Percentiles rank a stretch among this genome's conserved stretches.
Conservation (phyloP, 2,329 filamentous ascomycete species). For the Colletotrichum somersetense region DNA sequence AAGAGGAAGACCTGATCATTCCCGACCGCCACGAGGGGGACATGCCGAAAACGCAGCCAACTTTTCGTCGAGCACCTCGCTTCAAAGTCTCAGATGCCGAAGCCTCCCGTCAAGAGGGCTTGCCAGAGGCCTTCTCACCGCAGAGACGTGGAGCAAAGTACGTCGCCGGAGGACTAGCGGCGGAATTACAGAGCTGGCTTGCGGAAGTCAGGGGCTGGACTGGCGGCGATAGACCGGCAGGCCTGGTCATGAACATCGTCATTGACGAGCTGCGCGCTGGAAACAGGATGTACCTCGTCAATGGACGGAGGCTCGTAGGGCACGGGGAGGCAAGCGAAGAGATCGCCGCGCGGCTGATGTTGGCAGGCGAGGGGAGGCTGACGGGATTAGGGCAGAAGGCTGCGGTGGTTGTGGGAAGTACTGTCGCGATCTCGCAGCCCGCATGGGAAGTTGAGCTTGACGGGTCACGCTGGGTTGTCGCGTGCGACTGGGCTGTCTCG, state of each 20-base stretch:
- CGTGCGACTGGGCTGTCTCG: constrained; percentile 52
- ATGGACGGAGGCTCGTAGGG: constrained; percentile 40
- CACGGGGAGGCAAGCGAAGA: constrained; percentile 12
- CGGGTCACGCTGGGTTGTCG: constrained; percentile 52
- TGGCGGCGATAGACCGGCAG: constrained; percentile 28
- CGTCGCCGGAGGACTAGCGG: constrained; percentile 53
- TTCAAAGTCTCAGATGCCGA: constrained; percentile 52
- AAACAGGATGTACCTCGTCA: constrained; percentile 52
- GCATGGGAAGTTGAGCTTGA: constrained; percentile 55
- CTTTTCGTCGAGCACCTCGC: constrained; percentile 55
- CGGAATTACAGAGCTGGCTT: constrained; percentile 56
- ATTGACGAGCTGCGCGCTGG: constrained; percentile 51
- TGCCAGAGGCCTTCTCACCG: constrained; percentile 51
- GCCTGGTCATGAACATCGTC: constrained; percentile 45
- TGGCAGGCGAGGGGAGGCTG: constrained; percentile 55
- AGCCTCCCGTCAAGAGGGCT: constrained; percentile 42
- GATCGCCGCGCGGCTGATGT: constrained; percentile 46
- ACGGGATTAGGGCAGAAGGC: constrained; percentile 52
- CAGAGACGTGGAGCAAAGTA: constrained; percentile 52
- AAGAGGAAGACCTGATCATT: constrained; percentile 39
- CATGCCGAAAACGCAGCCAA: constrained; percentile 50
- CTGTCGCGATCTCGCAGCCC: constrained; percentile 52
- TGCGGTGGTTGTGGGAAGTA: constrained; percentile 47
- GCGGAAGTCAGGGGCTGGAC: constrained; percentile 56
- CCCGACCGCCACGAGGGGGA: neutral